Evolutionary conservation across 805 yeast species (phyloP).

Genomic region (Kockiozyma suomiensis): DNA sequence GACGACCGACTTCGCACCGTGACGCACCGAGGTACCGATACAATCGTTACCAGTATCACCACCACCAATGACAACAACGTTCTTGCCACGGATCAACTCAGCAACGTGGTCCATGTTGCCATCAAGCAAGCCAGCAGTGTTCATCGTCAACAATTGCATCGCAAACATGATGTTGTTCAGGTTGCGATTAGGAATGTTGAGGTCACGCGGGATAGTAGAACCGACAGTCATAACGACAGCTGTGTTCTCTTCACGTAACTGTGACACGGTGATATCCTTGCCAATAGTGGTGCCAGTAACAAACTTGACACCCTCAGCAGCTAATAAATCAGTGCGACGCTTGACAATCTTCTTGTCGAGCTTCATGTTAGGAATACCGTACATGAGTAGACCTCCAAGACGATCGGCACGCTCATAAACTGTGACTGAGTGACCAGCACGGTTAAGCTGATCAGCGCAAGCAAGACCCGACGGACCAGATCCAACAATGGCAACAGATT

Average conservation of each 20-base stretch:
- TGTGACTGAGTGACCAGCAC: slow-evolving; percentile 90
- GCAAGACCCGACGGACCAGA: slow-evolving; percentile 98
- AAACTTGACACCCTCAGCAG: slow-evolving; percentile 85
- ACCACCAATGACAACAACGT: slow-evolving; percentile 97
- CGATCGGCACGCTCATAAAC: slow-evolving; percentile 94
- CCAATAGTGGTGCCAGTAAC: slow-evolving; percentile 80
- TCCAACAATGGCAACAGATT: slow-evolving; percentile 82
- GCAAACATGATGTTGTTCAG: slow-evolving; percentile 90
- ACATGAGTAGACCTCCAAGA: slow-evolving; percentile 96
- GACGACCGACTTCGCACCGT: slow-evolving; percentile 90
- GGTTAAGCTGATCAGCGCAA: slow-evolving; percentile 94
- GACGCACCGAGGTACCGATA: slow-evolving; percentile 95
- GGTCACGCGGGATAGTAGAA: slow-evolving; percentile 93
- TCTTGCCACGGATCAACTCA: slow-evolving; percentile 67
- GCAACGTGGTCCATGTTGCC: slow-evolving; percentile 72
- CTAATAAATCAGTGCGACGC: slow-evolving; percentile 88
- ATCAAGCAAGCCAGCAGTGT: slow-evolving; percentile 86
- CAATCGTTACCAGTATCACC: slow-evolving; percentile 99
- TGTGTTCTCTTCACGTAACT: slow-evolving; percentile 64
- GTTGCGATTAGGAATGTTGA: slow-evolving; percentile 91
- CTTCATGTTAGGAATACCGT: slow-evolving; percentile 99
- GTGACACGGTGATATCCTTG: slow-evolving; percentile 65
- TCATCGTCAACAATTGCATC: slow-evolving; percentile 84
- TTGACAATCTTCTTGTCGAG: slow-evolving; percentile 89
- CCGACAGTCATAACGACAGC: slow-evolving; percentile 94